A percentile compares a stretch with the other conserved stretches of the same genome.
Evolutionary conservation across 768 basidiomycete species (phyloP).

Genomic region (Suillus placidus): DNA sequence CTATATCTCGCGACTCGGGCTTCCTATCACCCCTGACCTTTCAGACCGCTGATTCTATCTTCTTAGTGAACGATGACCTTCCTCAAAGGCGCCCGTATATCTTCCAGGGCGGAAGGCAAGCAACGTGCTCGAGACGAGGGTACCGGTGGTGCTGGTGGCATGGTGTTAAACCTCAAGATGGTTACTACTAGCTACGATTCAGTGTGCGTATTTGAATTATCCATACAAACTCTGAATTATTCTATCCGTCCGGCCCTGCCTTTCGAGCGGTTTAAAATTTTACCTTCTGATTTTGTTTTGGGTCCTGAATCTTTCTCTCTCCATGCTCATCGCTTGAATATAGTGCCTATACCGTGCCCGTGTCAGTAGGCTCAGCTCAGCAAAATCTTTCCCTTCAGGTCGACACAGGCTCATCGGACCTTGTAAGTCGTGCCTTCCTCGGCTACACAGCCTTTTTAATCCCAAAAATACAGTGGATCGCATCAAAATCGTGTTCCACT

Average conservation of each 20-base stretch:
- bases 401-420: conserved; percentile 82
- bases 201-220: conserved; percentile 50
- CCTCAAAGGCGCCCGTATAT: conserved; percentile 3
- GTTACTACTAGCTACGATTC: conserved; percentile 56
- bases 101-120: conserved; percentile 13
- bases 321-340: conserved; percentile 7
- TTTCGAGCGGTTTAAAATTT: not conserved
- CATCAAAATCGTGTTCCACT: conserved; percentile 64
- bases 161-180: conserved; percentile 60
- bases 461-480: conserved; percentile 63
- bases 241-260: not conserved
- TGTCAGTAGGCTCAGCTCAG: conserved; percentile 50
- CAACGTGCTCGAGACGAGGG: conserved; percentile 40
- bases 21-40: not conserved
- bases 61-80: conserved; percentile 4
- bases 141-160: conserved; percentile 51
- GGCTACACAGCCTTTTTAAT: conserved; percentile 2
- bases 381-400: conserved; percentile 68
- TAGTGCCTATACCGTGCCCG: conserved; percentile 69
- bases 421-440: conserved; percentile 47
- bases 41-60: not conserved
- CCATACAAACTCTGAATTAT: not conserved
- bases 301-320: not conserved
- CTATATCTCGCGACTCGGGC: not conserved
- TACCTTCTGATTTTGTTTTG: conserved; percentile 1